Evolutionary conservation across 2,329 filamentous ascomycete species (phyloP).

Genomic region (Cladosporium sp.): DNA sequence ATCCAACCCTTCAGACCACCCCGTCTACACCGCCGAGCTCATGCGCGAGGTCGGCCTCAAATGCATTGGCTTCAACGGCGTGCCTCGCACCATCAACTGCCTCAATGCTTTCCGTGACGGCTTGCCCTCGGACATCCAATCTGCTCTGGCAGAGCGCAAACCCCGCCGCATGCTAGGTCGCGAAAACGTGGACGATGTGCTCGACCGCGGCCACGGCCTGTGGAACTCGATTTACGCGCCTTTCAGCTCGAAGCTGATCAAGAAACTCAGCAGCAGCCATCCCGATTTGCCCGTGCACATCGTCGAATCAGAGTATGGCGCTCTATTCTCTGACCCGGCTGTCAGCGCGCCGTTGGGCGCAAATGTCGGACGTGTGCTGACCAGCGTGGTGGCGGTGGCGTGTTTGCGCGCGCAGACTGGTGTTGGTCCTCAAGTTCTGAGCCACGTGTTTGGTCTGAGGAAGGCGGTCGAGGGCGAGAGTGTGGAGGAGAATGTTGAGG

Average conservation of each 20-base stretch:
- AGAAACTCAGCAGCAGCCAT: constrained; percentile 69
- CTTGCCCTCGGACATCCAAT: constrained; percentile 55
- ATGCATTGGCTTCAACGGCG: constrained; percentile 74
- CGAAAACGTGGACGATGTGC: constrained; percentile 46
- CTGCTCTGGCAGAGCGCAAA: constrained; percentile 40
- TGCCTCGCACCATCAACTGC: constrained; percentile 76
- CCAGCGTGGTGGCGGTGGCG: constrained; percentile 68
- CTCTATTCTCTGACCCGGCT: constrained; percentile 66
- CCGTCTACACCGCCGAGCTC: constrained; percentile 59
- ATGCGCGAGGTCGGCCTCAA: constrained; percentile 74
- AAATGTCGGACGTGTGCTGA: constrained; percentile 67
- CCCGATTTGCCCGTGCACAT: constrained; percentile 81
- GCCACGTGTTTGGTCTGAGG: constrained; percentile 74
- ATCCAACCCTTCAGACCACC: constrained; percentile 26
- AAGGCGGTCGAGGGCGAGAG: constrained; percentile 66
- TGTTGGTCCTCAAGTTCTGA: constrained; percentile 75
- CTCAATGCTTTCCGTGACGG: constrained; percentile 65
- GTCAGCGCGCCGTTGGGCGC: constrained; percentile 30
- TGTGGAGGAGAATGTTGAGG: constrained; percentile 51
- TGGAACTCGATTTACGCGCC: constrained; percentile 77
- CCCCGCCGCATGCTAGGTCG: constrained; percentile 37
- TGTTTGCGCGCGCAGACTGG: constrained; percentile 76
- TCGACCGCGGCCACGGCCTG: constrained; percentile 57
- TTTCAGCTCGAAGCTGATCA: constrained; percentile 66
- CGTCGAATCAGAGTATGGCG: constrained; percentile 68